These are phyloP conservation scores for Acanthamoeba healyi DNA, from an alignment of 208 protist genomes.

Conservation along the genomic window DNA sequence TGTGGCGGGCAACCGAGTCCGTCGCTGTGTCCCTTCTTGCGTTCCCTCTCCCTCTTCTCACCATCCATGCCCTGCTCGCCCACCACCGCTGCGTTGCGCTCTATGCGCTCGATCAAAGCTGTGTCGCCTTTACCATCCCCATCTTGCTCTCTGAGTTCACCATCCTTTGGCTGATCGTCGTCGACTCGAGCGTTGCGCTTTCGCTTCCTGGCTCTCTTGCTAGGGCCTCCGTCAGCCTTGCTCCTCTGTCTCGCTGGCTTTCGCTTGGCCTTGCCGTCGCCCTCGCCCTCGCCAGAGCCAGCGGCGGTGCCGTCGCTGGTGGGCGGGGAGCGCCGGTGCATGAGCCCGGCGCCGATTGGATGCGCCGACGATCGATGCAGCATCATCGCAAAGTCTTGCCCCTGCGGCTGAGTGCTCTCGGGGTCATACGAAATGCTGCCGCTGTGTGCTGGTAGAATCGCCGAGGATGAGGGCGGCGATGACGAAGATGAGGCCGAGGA, in stretches of 20 bases:
- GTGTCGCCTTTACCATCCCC: background rate
- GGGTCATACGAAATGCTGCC: no score
- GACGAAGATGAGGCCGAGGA: no score
- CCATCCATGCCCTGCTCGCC: background rate
- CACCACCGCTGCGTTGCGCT: background rate
- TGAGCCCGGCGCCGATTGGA: background rate
- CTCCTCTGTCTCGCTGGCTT: background rate
- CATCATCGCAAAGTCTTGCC: background rate
- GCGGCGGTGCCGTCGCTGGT: background rate
- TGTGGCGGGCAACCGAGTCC: no score
- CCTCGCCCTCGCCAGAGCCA: background rate
- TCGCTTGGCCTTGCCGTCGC: background rate
- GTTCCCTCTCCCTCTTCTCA: no score
- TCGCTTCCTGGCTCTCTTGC: no score
- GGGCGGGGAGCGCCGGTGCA: background rate
- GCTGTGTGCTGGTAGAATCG: background rate
- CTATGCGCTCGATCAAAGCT: background rate
- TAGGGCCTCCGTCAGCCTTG: background rate
- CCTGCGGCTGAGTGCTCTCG: no score
- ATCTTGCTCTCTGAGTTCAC: background rate
- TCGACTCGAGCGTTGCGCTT: no score
- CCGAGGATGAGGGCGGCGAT: background rate
- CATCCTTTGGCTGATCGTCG: background rate
- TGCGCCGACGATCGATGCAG: background rate
- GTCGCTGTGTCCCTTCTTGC: no score